Conservation (phyloP, 139 green algal genomes). For the Chlamydomonas eustigma region DNA sequence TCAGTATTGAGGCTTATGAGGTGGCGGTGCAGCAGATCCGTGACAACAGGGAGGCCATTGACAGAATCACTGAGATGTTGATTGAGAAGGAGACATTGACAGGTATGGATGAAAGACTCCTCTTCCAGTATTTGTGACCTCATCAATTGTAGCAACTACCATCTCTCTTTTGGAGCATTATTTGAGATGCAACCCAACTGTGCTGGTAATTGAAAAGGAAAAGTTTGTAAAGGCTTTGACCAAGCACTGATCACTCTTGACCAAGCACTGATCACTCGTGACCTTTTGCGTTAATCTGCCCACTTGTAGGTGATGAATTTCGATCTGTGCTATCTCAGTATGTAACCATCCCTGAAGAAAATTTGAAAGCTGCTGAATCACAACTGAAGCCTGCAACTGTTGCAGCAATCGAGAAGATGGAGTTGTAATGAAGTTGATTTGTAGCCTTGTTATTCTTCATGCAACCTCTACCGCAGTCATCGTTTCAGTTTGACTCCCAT, state of each 20-base stretch:
- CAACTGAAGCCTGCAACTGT: neutral
- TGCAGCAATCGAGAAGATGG: neutral
- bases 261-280: no score
- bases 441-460: no score
- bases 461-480: no score
- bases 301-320: constrained; percentile 82
- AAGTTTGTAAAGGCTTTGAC: no score
- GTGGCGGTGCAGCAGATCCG: constrained; percentile 73
- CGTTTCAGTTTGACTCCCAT: no score
- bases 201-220: no score
- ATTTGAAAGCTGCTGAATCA: constrained; percentile 40
- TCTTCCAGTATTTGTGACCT: no score
- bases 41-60: constrained; percentile 91
- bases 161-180: no score
- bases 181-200: no score
- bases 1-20: constrained; percentile 31
- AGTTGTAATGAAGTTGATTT: neutral
- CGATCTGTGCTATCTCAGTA: constrained; percentile 80
- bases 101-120: constrained; percentile 37
- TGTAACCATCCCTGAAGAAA: constrained; percentile 83
- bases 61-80: constrained; percentile 88
- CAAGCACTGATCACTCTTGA: no score
- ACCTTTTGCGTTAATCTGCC: no score
- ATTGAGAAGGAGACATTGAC: constrained; percentile 95
- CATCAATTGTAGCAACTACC: no score